Conservation (phyloP, 2,329 filamentous ascomycete species). For the Colletotrichum tropicale region DNA sequence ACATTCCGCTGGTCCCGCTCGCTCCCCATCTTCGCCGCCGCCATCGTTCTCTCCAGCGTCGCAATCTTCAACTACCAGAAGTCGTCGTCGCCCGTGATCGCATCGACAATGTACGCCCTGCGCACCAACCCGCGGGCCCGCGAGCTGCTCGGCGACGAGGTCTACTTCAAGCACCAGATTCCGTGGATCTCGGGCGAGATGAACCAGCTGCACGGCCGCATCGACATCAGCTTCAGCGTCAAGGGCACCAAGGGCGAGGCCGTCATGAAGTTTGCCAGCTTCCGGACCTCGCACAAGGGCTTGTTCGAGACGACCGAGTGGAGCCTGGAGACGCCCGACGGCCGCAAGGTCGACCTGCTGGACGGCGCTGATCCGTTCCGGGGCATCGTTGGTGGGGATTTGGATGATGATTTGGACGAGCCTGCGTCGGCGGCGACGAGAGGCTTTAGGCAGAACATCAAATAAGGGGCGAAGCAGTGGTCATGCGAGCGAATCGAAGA, state of each 20-base stretch:
- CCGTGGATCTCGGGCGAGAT: slow-evolving; percentile 87
- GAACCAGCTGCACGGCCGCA: slow-evolving; percentile 90
- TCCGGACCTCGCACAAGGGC: slow-evolving; percentile 63
- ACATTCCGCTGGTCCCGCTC: slow-evolving; percentile 71
- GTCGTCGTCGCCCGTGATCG: slow-evolving; percentile 83
- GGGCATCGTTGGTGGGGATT: slow-evolving; percentile 43
- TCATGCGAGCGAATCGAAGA: not conserved
- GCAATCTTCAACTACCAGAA: slow-evolving; percentile 99
- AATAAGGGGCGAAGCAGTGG: slow-evolving; percentile 20
- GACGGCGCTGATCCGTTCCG: slow-evolving; percentile 74
- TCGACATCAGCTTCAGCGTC: slow-evolving; percentile 87
- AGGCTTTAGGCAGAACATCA: slow-evolving; percentile 55
- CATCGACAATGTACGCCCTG: slow-evolving; percentile 88
- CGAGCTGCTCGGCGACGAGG: slow-evolving; percentile 82
- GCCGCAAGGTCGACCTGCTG: slow-evolving; percentile 72
- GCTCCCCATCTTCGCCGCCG: slow-evolving; percentile 78
- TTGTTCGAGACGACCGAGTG: slow-evolving; percentile 90
- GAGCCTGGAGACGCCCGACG: slow-evolving; percentile 75
- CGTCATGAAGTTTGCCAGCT: slow-evolving; percentile 81
- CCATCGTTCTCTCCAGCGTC: slow-evolving; percentile 73
- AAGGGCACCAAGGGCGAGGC: slow-evolving; percentile 76
- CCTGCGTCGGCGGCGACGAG: slow-evolving; percentile 35
- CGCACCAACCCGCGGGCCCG: slow-evolving; percentile 79
- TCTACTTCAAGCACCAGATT: slow-evolving; percentile 79
- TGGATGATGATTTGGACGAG: slow-evolving; percentile 30